These are phyloP conservation scores for Hypholoma fasciculare DNA, from an alignment of 768 basidiomycete species.

Conservation along the genomic window DNA sequence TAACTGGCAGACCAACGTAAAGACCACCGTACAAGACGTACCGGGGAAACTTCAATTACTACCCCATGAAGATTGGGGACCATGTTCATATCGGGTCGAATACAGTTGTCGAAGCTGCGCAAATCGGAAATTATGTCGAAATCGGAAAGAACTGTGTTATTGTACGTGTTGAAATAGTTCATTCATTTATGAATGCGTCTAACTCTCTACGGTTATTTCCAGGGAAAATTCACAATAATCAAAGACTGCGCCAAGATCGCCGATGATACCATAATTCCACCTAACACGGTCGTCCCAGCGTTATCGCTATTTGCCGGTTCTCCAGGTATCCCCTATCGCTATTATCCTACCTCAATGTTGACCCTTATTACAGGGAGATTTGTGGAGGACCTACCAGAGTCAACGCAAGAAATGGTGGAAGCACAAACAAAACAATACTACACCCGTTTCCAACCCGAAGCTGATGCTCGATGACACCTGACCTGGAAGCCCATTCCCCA, in stretches of 20 bases:
- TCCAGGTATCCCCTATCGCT: conserved; percentile 60
- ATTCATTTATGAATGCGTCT: background rate
- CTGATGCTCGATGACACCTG: background rate
- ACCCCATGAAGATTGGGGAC: conserved; percentile 96
- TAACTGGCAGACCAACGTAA: background rate
- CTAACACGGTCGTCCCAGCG: conserved; percentile 91
- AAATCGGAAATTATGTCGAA: conserved; percentile 90
- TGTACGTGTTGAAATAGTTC: conserved; percentile 43
- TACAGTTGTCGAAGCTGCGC: conserved; percentile 90
- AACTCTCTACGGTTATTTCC: background rate
- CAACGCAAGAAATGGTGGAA: conserved; percentile 91
- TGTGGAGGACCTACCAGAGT: conserved; percentile 85
- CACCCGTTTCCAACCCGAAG: conserved; percentile 68
- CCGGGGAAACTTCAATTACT: conserved; percentile 92
- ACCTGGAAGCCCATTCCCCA: background rate
- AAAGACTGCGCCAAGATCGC: conserved; percentile 92
- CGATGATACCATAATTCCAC: conserved; percentile 87
- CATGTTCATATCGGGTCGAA: conserved; percentile 93
- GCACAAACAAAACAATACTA: conserved; percentile 84
- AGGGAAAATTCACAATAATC: conserved; percentile 97
- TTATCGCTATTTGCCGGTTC: conserved; percentile 84
- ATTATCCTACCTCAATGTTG: background rate
- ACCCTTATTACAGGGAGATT: conserved; percentile 59
- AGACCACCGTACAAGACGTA: conserved; percentile 91
- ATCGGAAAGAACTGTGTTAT: conserved; percentile 97